A percentile compares a stretch with the other conserved stretches of the same genome.
Evolutionary conservation across 768 basidiomycete genomes (phyloP).

Genomic region (Psilocybe sp.): DNA sequence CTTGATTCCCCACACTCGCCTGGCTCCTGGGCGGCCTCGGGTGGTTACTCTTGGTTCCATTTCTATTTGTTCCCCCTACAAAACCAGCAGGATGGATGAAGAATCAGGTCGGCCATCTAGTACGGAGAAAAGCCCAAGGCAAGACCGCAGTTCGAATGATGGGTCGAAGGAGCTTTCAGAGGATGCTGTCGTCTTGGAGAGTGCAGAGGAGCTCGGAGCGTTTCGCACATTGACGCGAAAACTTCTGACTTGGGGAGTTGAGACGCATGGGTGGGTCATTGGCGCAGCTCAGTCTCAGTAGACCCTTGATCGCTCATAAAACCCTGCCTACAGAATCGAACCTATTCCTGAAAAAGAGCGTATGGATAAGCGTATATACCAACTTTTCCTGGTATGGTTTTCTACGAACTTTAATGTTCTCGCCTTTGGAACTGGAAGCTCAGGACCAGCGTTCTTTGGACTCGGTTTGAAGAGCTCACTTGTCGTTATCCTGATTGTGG

Average conservation of each 20-base stretch:
- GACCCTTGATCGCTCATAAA: no score
- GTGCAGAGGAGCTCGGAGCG: neutral
- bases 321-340: conserved; percentile 36
- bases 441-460: conserved; percentile 56
- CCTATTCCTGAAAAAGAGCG: conserved; percentile 51
- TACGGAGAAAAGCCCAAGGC: no score
- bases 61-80: no score
- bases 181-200: neutral
- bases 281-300: no score
- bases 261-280: conserved; percentile 14
- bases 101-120: no score
- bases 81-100: no score
- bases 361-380: conserved; percentile 55
- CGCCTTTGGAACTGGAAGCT: conserved; percentile 57
- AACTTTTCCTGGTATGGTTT: conserved; percentile 73
- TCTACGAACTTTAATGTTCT: conserved; percentile 68
- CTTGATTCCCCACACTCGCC: no score
- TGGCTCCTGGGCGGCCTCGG: no score
- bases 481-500: conserved; percentile 42
- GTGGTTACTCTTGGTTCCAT: no score
- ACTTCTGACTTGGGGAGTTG: conserved; percentile 11
- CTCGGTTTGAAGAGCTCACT: conserved; percentile 52
- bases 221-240: conserved; percentile 5
- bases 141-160: no score
- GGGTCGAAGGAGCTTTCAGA: neutral